phyloP scores from a whole-genome alignment of 1,284 basidiomycete genomes.

The Tilletia caries region DNA sequence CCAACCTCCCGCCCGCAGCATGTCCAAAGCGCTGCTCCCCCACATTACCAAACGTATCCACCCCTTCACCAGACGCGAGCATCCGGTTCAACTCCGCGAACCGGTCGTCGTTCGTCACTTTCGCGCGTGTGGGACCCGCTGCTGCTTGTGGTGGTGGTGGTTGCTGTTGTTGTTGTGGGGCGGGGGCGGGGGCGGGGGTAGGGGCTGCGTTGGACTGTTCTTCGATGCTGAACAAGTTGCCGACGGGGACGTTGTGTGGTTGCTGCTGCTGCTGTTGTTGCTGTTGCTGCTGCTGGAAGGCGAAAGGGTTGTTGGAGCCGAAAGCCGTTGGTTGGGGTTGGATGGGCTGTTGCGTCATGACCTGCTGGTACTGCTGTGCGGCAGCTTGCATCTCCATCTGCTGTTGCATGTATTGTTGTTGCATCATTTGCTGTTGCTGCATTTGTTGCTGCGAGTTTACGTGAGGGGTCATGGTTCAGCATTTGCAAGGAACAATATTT shows the following conservation, averaged over 20 bases:
- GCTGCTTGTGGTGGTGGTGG: constrained; percentile 22
- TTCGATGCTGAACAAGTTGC: constrained; percentile 33
- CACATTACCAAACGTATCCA: constrained; percentile 52
- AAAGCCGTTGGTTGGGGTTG: constrained; percentile 62
- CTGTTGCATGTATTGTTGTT: constrained; percentile 52
- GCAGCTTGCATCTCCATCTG: constrained; percentile 55
- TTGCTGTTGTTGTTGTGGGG: constrained; percentile 18
- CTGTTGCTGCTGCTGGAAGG: constrained; percentile 46
- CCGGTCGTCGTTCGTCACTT: constrained; percentile 29
- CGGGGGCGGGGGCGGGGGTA: constrained; percentile 16
- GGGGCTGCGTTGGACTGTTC: constrained; percentile 17
- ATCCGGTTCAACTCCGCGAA: constrained; percentile 48
- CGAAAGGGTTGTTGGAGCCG: constrained; percentile 94
- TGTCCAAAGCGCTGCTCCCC: constrained; percentile 41
- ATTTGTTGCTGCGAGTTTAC: constrained; percentile 58
- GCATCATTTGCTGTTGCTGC: constrained; percentile 71
- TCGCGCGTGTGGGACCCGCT: constrained; percentile 25
- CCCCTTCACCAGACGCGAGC: constrained; percentile 47
- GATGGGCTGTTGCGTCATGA: constrained; percentile 54
- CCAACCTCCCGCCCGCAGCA: background rate
- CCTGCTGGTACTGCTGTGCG: constrained; percentile 53
- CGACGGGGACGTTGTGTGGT: constrained; percentile 39
- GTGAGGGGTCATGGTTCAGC: no score
- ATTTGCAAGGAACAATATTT: no score
- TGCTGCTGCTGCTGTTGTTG: constrained; percentile 28